Percentiles rank a stretch among this genome's conserved stretches.
These are phyloP conservation scores for Mucor lusitanicus DNA, from an alignment of 371 early-diverging fungal species.

Conservation along the genomic window DNA sequence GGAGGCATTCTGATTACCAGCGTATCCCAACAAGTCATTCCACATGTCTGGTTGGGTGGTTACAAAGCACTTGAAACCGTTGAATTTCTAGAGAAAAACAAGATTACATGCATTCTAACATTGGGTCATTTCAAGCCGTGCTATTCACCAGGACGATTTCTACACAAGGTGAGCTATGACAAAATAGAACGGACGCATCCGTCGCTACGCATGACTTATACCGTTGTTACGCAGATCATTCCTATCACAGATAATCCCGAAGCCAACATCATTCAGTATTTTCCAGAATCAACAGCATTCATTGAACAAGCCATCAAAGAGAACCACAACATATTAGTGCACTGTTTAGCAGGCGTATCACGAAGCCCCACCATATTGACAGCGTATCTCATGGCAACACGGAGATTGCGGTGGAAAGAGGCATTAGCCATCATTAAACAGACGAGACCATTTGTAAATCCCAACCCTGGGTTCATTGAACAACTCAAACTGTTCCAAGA, in stretches of 20 bases:
- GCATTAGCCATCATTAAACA: slow-evolving; percentile 59
- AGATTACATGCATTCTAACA: slow-evolving; percentile 61
- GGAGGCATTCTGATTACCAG: slow-evolving; percentile 53
- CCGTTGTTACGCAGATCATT: slow-evolving; percentile 32
- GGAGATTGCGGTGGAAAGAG: slow-evolving; percentile 43
- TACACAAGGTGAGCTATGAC: slow-evolving; percentile 51
- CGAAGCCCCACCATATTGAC: slow-evolving; percentile 43
- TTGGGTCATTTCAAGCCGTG: slow-evolving; percentile 48
- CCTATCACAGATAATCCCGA: slow-evolving; percentile 67
- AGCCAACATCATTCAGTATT: slow-evolving; percentile 70
- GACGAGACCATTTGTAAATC: slow-evolving; percentile 60
- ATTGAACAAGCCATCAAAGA: slow-evolving; percentile 49
- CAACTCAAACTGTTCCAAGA: slow-evolving; percentile 70
- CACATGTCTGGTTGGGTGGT: slow-evolving; percentile 48
- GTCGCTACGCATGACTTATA: neutral
- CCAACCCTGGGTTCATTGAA: slow-evolving; percentile 73
- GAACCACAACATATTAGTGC: slow-evolving; percentile 63
- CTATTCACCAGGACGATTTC: slow-evolving; percentile 35
- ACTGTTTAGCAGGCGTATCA: slow-evolving; percentile 53
- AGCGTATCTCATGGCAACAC: slow-evolving; percentile 74
- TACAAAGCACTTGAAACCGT: slow-evolving; percentile 41
- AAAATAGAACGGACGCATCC: neutral
- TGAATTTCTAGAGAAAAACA: slow-evolving; percentile 45
- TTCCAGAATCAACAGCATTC: slow-evolving; percentile 64
- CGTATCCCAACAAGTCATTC: slow-evolving; percentile 39